These are phyloP conservation scores for Dendrocalamus latiflorus DNA, from an alignment of 202 grass and related monocot genomes.

Conservation along the genomic window DNA sequence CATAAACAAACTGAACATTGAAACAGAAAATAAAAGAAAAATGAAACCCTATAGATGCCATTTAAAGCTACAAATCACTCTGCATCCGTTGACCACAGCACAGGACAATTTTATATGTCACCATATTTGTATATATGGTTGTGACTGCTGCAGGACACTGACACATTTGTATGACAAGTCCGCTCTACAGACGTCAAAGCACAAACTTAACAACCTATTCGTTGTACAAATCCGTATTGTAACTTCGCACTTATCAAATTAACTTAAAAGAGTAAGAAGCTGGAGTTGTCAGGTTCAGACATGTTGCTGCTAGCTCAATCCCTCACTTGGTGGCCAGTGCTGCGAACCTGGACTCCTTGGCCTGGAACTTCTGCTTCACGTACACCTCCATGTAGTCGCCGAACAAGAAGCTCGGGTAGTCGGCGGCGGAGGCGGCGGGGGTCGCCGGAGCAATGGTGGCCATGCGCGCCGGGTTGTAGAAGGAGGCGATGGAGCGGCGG, in stretches of 20 bases:
- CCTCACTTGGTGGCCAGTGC: conserved; percentile 12
- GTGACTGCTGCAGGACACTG: conserved; percentile 23
- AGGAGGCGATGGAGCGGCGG: conserved; percentile 77
- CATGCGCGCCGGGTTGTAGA: conserved; percentile 66
- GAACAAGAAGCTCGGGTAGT: conserved; percentile 63
- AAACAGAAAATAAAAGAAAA: no score
- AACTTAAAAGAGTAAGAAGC: neutral
- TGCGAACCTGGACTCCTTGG: conserved; percentile 56
- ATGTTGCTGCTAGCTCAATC: no score
- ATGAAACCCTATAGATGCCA: conserved; percentile 8
- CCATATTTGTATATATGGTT: conserved; percentile 15
- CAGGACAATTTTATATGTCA: conserved; percentile 28
- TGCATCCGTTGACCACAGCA: conserved; percentile 37
- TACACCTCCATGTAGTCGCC: conserved; percentile 92
- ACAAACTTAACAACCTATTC: conserved; percentile 28
- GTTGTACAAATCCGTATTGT: conserved; percentile 22
- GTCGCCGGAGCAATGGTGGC: conserved; percentile 48
- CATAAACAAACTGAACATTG: conserved; percentile 9
- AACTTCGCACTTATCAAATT: neutral
- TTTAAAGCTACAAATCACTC: conserved; percentile 32
- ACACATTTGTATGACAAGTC: conserved; percentile 16
- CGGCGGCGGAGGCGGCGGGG: neutral
- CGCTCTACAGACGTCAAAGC: conserved; percentile 16
- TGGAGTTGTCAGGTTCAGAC: conserved; percentile 4
- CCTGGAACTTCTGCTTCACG: conserved; percentile 57